A percentile compares a stretch with the other conserved stretches of the same genome.
Evolutionary conservation across 1,139 yeast species (phyloP).

Genomic region (Entelexis sorbosivorans): DNA sequence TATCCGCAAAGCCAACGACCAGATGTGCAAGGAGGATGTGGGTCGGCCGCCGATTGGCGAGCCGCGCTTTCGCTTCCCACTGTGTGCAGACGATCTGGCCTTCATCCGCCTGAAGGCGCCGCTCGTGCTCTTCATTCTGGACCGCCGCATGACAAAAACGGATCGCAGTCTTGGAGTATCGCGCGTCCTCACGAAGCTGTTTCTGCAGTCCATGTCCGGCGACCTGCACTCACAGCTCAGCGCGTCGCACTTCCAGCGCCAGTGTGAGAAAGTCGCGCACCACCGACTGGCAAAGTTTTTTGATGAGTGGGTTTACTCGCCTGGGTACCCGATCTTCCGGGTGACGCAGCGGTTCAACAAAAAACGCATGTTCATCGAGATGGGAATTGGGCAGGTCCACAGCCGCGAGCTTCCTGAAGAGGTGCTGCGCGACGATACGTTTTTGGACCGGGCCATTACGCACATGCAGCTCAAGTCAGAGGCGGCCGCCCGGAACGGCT

Average conservation of each 20-base stretch:
- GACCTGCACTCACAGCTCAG: conserved; percentile 74
- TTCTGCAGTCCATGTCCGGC: conserved; percentile 91
- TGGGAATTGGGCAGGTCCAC: conserved; percentile 88
- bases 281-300: conserved; percentile 74
- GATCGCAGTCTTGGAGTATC: conserved; percentile 88
- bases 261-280: conserved; percentile 89
- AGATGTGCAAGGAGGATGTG: conserved; percentile 60
- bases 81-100: conserved; percentile 50
- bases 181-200: conserved; percentile 81
- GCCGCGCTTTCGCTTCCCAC: conserved; percentile 57
- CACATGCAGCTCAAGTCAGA: conserved; percentile 6
- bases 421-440: conserved; percentile 33
- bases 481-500: background rate
- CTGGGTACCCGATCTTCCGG: conserved; percentile 80
- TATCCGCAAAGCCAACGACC: conserved; percentile 53
- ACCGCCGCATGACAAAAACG: conserved; percentile 88
- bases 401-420: conserved; percentile 41
- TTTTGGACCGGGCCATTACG: conserved; percentile 35
- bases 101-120: conserved; percentile 76
- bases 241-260: conserved; percentile 75
- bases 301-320: conserved; percentile 84
- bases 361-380: conserved; percentile 85
- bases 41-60: conserved; percentile 73
- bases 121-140: conserved; percentile 69
- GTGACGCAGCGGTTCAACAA: conserved; percentile 88